Conservation (phyloP, 768 basidiomycete genomes). For the Boletus barrowsii region DNA sequence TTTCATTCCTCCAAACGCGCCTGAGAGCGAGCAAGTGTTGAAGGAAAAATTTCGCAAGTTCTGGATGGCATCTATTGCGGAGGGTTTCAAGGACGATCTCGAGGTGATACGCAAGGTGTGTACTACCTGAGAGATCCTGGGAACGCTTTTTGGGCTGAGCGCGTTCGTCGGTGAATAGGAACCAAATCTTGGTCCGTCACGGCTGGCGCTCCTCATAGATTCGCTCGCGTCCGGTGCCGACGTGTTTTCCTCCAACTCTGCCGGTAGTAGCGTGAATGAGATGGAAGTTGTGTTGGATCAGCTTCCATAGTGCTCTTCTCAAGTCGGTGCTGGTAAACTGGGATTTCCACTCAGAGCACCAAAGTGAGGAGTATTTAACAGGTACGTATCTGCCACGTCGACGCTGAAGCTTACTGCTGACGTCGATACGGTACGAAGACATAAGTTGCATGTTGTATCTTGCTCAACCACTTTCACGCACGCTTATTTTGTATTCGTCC, state of each 20-base stretch:
- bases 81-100: conserved; percentile 82
- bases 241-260: conserved; percentile 52
- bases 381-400: not conserved
- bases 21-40: conserved; percentile 49
- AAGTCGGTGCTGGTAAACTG: not conserved
- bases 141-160: not conserved
- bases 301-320: conserved; percentile 4
- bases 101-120: conserved; percentile 77
- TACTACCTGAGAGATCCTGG: not conserved
- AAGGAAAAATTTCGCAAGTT: conserved; percentile 75
- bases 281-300: conserved; percentile 69
- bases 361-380: too few species aligned
- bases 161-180: conserved; percentile 37
- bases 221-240: conserved; percentile 79
- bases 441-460: not conserved
- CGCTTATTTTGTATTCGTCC: too few species aligned
- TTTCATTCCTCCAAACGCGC: conserved; percentile 46
- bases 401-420: not conserved
- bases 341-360: not conserved
- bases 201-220: conserved; percentile 74
- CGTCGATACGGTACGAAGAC: not conserved
- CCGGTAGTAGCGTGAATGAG: conserved; percentile 48
- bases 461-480: not conserved
- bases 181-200: conserved; percentile 64
- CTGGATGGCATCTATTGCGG: conserved; percentile 82